phyloP scores from a whole-genome alignment of 768 basidiomycete species.

The Kwoniella mangroviensis region DNA sequence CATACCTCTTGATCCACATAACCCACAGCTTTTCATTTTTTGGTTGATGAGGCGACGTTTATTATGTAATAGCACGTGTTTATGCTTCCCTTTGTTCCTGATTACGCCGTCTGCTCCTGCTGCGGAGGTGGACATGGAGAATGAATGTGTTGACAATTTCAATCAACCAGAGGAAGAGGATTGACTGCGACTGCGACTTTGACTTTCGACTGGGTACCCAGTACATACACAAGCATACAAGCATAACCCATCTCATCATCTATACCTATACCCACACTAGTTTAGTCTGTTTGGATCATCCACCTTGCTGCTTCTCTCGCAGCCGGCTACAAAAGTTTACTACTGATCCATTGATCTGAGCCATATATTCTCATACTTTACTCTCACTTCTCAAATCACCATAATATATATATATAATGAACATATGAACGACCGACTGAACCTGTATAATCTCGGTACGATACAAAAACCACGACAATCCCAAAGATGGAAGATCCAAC shows the following conservation, averaged over 20 bases:
- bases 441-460: neutral
- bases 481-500: slow-evolving; percentile 28
- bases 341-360: neutral
- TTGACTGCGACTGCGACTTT: neutral
- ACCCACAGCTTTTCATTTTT: slow-evolving; percentile 6
- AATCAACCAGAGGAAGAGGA: neutral
- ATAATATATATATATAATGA: neutral
- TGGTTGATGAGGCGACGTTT: neutral
- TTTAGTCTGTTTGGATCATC: neutral
- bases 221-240: neutral
- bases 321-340: neutral
- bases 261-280: neutral
- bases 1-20: neutral
- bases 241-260: neutral
- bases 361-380: neutral
- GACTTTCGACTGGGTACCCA: no score
- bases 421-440: neutral
- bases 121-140: neutral
- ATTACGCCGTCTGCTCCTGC: neutral
- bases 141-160: neutral
- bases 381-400: neutral
- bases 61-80: neutral
- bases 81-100: neutral
- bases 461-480: neutral
- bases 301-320: neutral